Base-by-base conservation (phyloP, 768 basidiomycete species). In the Leccinum uliginosum region DNA sequence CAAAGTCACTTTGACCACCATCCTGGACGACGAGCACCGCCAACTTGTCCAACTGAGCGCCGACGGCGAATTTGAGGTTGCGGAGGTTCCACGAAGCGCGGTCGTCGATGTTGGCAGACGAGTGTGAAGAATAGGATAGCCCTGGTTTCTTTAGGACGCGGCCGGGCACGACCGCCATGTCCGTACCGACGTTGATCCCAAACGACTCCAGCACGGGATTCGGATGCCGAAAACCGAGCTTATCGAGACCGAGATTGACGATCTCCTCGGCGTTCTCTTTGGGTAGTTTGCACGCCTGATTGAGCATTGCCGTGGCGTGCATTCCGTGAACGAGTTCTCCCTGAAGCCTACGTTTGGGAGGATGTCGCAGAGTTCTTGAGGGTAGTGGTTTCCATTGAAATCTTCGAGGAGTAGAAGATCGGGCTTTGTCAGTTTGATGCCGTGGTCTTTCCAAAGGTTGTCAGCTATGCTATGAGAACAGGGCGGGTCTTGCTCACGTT, bases 21-120 rank as follows among this genome's bases (percentile, higher is more conserved):
- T 91, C 89, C 51, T 75, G 71, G 57, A 93, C 81, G 45, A 89
- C 70, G 14, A 93, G 72, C 6, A 91, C 85, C 1, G 79, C 85
- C 87, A 87, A 89, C 29, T 79, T 80, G 40, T 74, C 70, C 50
- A 93, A 67, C 17, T 59, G 70, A 2, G 75, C 84, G 4, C 87
- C 87, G 19, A 70, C 72, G 3, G 80, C 72, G 63, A 92, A 92
- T 61, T 78, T 81, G 76, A 73, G 71, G 50, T 75, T 73, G 32
- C 79, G 67, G 44, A 83, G 64, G 60, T 83, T 82, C 81, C 81
- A 83, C 27, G 78, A 75, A 3, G 79, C 82, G 30, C 70, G 67
- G 0, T 73, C 71, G 56, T 80, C 72, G 19, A 81, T 70, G 11
- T 11, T 0, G 6, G 57, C 61, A 1, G 69, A 54, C 7, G 17